Evolutionary conservation across 805 yeast genomes (phyloP).

Genomic region (Brettanomyces sp.): DNA sequence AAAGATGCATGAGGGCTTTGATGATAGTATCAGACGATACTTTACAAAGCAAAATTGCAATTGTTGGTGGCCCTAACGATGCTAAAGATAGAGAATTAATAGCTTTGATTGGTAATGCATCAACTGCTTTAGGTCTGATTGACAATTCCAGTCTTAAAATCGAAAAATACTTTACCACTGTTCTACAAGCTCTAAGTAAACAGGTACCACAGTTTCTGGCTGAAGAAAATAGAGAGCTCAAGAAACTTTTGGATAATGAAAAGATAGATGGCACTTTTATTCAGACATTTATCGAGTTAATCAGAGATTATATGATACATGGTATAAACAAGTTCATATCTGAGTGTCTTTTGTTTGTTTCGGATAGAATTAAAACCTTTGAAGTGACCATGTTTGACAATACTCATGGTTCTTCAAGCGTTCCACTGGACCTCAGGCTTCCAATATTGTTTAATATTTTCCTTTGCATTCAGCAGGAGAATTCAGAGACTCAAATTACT

Average conservation of each 20-base stretch:
- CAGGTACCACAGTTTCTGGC: slow-evolving; percentile 14
- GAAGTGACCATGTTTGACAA: slow-evolving; percentile 15
- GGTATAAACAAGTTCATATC: slow-evolving; percentile 15
- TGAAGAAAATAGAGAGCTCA: slow-evolving; percentile 8
- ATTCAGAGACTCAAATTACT: neutral
- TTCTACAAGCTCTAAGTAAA: slow-evolving; percentile 6
- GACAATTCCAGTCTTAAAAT: slow-evolving; percentile 5
- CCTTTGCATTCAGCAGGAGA: neutral
- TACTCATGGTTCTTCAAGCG: slow-evolving; percentile 7
- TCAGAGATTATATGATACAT: slow-evolving; percentile 17
- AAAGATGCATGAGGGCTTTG: slow-evolving; percentile 14
- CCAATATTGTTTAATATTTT: slow-evolving; percentile 12
- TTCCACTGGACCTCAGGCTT: slow-evolving; percentile 11
- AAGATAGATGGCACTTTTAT: slow-evolving; percentile 9
- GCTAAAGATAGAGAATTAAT: slow-evolving; percentile 6
- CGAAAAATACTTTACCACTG: slow-evolving; percentile 10
- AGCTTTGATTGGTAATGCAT: slow-evolving; percentile 12
- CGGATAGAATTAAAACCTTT: slow-evolving; percentile 11
- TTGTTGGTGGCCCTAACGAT: slow-evolving; percentile 1
- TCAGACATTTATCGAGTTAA: slow-evolving; percentile 15
- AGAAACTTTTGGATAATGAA: slow-evolving; percentile 1
- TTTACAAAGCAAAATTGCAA: too few species aligned
- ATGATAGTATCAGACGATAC: slow-evolving; percentile 6
- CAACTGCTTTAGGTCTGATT: slow-evolving; percentile 10
- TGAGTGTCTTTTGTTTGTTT: slow-evolving; percentile 10